Evolutionary conservation across 148 eudicot genomes (phyloP).

Genomic region (Amaranthus palmeri): DNA sequence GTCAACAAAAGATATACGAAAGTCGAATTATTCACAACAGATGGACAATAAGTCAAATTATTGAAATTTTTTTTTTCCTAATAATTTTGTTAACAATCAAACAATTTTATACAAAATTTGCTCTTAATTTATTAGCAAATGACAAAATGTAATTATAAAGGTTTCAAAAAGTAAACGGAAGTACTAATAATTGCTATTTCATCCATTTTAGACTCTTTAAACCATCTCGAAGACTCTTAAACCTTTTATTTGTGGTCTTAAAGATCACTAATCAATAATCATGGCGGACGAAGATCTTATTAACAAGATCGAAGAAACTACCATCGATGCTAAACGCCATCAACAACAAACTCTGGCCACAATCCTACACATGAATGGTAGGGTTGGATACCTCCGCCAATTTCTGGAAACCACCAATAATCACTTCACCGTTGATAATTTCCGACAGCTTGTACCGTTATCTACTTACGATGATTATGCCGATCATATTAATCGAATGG

Average conservation of each 20-base stretch:
- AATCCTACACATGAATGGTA: conserved; percentile 30
- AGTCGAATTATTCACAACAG: too few relatives aligned
- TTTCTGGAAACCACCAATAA: conserved; percentile 12
- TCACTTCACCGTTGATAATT: conserved; percentile 21
- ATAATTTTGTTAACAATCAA: too few relatives aligned
- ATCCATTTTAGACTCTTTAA: too few relatives aligned
- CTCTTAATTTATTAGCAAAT: too few relatives aligned
- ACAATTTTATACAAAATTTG: too few relatives aligned
- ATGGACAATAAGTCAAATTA: too few relatives aligned
- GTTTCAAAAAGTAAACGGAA: too few relatives aligned
- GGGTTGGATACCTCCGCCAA: conserved; percentile 33
- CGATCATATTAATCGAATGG: conserved; percentile 26
- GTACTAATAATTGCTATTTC: too few relatives aligned
- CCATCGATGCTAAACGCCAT: conserved; percentile 31
- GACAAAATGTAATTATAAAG: too few relatives aligned
- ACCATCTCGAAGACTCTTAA: too few relatives aligned
- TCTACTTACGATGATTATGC: conserved; percentile 37
- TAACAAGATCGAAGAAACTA: conserved; percentile 25
- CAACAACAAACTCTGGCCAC: conserved; percentile 30
- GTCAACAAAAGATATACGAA: too few relatives aligned
- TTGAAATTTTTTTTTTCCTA: too few relatives aligned
- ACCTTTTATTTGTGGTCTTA: not conserved
- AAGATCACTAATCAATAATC: not conserved
- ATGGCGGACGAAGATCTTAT: conserved; percentile 32
- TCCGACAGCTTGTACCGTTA: conserved; percentile 35